Evolutionary conservation across 805 yeast species (phyloP).

Genomic region (Candida pini): DNA sequence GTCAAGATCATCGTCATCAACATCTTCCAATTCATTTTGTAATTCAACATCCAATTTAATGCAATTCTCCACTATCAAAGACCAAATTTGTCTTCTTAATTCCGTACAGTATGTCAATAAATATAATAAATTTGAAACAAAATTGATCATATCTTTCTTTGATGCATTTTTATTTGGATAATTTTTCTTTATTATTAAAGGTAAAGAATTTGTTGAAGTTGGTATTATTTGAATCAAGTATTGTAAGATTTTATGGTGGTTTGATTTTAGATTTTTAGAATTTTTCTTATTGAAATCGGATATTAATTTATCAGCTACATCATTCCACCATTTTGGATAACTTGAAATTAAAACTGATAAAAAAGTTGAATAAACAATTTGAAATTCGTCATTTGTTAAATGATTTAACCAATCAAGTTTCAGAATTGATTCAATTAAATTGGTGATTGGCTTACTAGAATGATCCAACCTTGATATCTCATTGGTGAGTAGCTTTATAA

Average conservation of each 20-base stretch:
- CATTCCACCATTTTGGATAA: slow-evolving; percentile 85
- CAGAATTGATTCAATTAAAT: slow-evolving; percentile 57
- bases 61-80: slow-evolving; percentile 67
- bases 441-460: slow-evolving; percentile 35
- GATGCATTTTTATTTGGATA: slow-evolving; percentile 80
- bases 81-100: slow-evolving; percentile 71
- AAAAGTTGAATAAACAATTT: slow-evolving; percentile 61
- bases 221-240: slow-evolving; percentile 73
- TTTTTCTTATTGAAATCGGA: slow-evolving; percentile 42
- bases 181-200: slow-evolving; percentile 46
- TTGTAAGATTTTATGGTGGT: slow-evolving; percentile 63
- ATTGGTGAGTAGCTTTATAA: slow-evolving; percentile 53
- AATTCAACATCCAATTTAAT: slow-evolving; percentile 89
- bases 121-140: slow-evolving; percentile 56
- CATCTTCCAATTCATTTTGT: slow-evolving; percentile 80
- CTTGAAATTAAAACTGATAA: slow-evolving; percentile 75
- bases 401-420: slow-evolving; percentile 58
- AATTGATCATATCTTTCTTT: slow-evolving; percentile 49
- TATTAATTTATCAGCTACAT: slow-evolving; percentile 67
- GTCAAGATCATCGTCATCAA: slow-evolving; percentile 67
- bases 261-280: slow-evolving; percentile 20
- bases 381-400: slow-evolving; percentile 31
- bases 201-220: slow-evolving; percentile 65
- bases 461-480: slow-evolving; percentile 68
- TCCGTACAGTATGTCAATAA: slow-evolving; percentile 71